Evolutionary conservation across 75 land plant genomes (phyloP), one percentile per base, ranked within the genome.

Genomic region (Cupressus sempervirens): DNA sequence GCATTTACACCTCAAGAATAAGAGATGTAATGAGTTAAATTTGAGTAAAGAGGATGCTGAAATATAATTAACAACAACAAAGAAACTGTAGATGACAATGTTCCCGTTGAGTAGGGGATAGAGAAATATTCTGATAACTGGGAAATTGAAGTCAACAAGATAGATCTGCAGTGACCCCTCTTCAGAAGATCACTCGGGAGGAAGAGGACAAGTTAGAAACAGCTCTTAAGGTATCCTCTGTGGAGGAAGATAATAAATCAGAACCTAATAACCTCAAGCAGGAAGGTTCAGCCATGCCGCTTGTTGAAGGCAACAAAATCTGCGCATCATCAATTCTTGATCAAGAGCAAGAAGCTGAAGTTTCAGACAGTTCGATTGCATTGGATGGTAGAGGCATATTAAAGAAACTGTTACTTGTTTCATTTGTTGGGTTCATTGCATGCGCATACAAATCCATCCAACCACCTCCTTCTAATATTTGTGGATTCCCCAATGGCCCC

Each of bases 401-500:
- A 13, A 54, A 1, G 26, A 77, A 83, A 43, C 53, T 86, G 70
- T 54, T 83, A 20, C 46, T 58, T 40, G 80, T 87, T 48, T 81
- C 84, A n/a, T 40, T 89, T 15, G 68, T 85, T 1, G 87, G 87
- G 45, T 80, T 90, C 72, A 9, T 86, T 50, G 90, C 88, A 45
- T 91, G 86, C 79, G 89, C 84, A 56, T 92, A 90, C 85, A 88
- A 88, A 86, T 87, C 92, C 26, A 89, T 87, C 53, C 86, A 85
- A 70, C 95, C 98, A 81, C 92, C 93, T 29, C 90, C 91, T 8
- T 87, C 94, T 8, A 89, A 86, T 83, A 84, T 91, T 48, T 93
- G 94, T 84, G 96, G 96, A 15, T 87, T 95, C 80, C 91, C 92
- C 4, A 88, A 86, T 84, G 98, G 98, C 14, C 95, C 93, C 26